Evolutionary conservation across 352 stramenopile species (phyloP).

Genomic region (Thalassiosira allenii): DNA sequence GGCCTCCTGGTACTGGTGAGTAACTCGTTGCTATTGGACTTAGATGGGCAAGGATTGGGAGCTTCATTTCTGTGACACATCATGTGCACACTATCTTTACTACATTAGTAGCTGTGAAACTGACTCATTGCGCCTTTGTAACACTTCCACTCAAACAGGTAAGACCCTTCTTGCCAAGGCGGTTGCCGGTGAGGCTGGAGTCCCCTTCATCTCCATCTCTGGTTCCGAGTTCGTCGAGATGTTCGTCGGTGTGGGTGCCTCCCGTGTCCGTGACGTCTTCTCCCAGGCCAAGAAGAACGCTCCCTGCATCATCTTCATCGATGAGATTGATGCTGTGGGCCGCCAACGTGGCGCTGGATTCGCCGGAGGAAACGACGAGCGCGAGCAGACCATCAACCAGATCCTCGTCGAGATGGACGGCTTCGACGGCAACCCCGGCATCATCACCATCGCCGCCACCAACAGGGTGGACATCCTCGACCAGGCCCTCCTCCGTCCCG

Average conservation of each 20-base stretch:
- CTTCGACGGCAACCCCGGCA: constrained; percentile 90
- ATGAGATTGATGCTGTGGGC: constrained; percentile 95
- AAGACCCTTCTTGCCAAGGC: constrained; percentile 95
- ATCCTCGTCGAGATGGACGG: constrained; percentile 89
- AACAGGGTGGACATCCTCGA: constrained; percentile 97
- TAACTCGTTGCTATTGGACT: background rate
- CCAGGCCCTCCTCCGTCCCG: constrained; percentile 93
- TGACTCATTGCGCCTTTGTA: no score
- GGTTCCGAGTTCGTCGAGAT: constrained; percentile 98
- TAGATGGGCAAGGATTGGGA: background rate
- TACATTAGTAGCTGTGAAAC: no score
- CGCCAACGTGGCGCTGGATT: constrained; percentile 85
- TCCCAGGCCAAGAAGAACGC: constrained; percentile 93
- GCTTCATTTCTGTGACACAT: no score
- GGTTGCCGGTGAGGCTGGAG: constrained; percentile 92
- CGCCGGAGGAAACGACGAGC: constrained; percentile 85
- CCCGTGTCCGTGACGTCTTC: constrained; percentile 93
- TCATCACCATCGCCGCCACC: constrained; percentile 97
- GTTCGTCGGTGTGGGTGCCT: constrained; percentile 94
- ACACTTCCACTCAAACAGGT: no score
- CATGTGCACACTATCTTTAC: no score
- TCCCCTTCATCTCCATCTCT: constrained; percentile 95
- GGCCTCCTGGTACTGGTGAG: constrained; percentile 89
- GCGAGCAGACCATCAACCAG: constrained; percentile 89
- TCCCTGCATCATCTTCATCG: constrained; percentile 98